Evolutionary conservation across 345 rosid genomes (phyloP).

Genomic region (Syzygium jambos): DNA sequence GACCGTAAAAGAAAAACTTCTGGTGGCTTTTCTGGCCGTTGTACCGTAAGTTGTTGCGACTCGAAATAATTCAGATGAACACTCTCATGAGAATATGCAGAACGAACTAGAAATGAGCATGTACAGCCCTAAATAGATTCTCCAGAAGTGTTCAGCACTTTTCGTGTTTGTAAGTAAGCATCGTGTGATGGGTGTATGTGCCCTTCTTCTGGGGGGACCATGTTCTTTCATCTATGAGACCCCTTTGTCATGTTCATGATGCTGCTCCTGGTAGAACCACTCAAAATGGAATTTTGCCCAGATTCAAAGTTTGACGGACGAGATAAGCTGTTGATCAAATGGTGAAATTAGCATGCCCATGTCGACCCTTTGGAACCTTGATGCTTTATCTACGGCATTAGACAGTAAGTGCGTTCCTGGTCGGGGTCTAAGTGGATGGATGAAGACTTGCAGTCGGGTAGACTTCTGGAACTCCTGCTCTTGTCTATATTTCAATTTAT

Average conservation of each 20-base stretch:
- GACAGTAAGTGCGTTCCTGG: background rate
- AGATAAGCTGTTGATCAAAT: background rate
- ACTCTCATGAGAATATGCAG: background rate
- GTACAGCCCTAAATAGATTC: background rate
- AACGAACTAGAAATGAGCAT: background rate
- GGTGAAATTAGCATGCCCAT: background rate
- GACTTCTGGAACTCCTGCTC: background rate
- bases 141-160: background rate
- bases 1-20: background rate
- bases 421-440: background rate
- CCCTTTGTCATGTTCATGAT: background rate
- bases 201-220: background rate
- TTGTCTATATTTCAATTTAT: too few relatives aligned
- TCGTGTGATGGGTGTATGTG: background rate
- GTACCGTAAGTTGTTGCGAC: background rate
- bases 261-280: background rate
- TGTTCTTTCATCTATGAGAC: background rate
- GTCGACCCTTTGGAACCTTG: background rate
- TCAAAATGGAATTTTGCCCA: background rate
- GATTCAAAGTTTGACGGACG: background rate
- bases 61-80: background rate
- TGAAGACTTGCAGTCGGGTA: background rate
- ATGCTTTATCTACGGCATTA: background rate
- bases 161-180: background rate
- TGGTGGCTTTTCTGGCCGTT: background rate